Percentiles rank a stretch among this genome's conserved stretches.
These are phyloP conservation scores for Micractinium conductrix DNA, from an alignment of 139 green algal genomes.

Conservation along the genomic window DNA sequence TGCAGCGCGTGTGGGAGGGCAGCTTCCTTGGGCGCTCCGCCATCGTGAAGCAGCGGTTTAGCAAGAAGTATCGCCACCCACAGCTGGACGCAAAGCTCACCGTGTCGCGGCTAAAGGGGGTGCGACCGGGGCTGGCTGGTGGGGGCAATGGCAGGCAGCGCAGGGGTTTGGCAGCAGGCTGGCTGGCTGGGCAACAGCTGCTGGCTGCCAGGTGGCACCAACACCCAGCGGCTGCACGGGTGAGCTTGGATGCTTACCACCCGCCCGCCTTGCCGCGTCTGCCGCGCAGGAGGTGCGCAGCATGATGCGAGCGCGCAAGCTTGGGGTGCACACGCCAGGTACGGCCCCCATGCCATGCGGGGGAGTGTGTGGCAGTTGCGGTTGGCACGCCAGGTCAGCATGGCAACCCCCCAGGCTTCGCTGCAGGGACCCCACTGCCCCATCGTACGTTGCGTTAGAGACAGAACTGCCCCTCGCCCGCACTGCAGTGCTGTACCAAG, in stretches of 20 bases:
- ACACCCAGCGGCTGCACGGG: too few species aligned
- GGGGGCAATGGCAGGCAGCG: too few species aligned
- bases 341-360: background rate
- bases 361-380: too few species aligned
- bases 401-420: too few species aligned
- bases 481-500: conserved; percentile 60
- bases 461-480: background rate
- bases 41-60: conserved; percentile 90
- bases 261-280: background rate
- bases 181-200: too few species aligned
- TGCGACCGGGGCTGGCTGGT: background rate
- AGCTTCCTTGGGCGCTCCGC: conserved; percentile 52
- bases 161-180: too few species aligned
- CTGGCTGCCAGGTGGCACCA: too few species aligned
- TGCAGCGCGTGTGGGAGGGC: conserved; percentile 67
- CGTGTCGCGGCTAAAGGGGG: conserved; percentile 55
- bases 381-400: too few species aligned
- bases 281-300: conserved; percentile 67
- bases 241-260: background rate
- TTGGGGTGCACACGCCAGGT: conserved; percentile 70
- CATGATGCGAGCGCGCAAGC: conserved; percentile 72
- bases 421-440: too few species aligned
- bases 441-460: background rate
- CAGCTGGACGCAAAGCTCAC: conserved; percentile 83
- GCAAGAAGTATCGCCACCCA: conserved; percentile 85